Conservation (phyloP, 2,329 filamentous ascomycete genomes). For the Leptographium procerum region DNA sequence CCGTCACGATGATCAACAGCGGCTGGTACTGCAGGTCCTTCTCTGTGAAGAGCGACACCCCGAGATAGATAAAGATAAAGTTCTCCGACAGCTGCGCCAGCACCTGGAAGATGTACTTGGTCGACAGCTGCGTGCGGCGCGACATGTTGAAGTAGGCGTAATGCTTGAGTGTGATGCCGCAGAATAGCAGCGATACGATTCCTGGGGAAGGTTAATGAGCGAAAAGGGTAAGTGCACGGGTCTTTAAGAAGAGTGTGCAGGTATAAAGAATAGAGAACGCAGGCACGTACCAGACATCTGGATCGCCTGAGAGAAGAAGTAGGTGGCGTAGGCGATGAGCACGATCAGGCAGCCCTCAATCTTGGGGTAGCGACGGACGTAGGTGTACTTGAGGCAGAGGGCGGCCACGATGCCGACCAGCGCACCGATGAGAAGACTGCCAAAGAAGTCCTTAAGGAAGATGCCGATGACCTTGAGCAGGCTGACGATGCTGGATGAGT, state of each 20-base stretch:
- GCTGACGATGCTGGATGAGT: conserved; percentile 64
- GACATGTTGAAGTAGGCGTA: conserved; percentile 99
- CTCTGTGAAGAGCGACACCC: conserved; percentile 88
- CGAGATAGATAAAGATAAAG: conserved; percentile 99
- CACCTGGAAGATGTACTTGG: conserved; percentile 94
- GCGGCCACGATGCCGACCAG: conserved; percentile 79
- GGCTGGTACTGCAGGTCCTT: conserved; percentile 82
- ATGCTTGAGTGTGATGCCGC: conserved; percentile 95
- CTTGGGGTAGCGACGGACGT: conserved; percentile 83
- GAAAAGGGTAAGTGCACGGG: not conserved
- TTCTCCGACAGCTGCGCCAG: conserved; percentile 94
- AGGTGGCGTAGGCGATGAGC: conserved; percentile 88
- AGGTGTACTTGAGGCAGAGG: conserved; percentile 85
- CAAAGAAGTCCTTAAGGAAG: conserved; percentile 94
- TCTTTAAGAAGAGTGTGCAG: no score
- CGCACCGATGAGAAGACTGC: conserved; percentile 81
- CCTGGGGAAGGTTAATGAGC: conserved; percentile 36
- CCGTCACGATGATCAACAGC: conserved; percentile 85
- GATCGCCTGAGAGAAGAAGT: conserved; percentile 94
- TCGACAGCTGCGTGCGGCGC: conserved; percentile 88
- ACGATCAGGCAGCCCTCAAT: conserved; percentile 94
- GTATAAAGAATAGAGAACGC: no score
- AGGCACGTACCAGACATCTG: conserved; percentile 74
- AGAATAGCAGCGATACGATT: conserved; percentile 94
- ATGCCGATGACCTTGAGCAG: conserved; percentile 86